Evolutionary conservation across 2,329 filamentous ascomycete species (phyloP).

Genomic region (Phaeomoniella chlamydospora): DNA sequence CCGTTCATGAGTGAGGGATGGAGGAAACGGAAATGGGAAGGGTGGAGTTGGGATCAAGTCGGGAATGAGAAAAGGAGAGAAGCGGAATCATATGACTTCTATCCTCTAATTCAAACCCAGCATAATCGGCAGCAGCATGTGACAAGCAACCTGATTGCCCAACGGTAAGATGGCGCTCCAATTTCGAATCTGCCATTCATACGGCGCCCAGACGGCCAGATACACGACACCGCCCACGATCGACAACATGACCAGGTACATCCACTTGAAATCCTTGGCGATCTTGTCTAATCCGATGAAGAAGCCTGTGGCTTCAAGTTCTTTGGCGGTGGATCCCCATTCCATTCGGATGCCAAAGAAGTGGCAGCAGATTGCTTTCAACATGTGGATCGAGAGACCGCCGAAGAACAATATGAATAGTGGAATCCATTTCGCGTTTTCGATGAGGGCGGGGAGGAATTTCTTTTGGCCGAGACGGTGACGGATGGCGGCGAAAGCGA

Average conservation of each 20-base stretch:
- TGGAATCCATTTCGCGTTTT: conserved; percentile 49
- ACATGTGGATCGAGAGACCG: conserved; percentile 54
- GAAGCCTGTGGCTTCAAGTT: conserved; percentile 67
- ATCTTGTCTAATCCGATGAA: conserved; percentile 73
- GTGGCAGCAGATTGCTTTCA: conserved; percentile 62
- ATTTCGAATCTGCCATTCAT: conserved; percentile 5
- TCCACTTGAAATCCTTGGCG: conserved; percentile 63
- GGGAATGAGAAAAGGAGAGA: no score
- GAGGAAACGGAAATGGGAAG: no score
- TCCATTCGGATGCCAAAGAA: conserved; percentile 77
- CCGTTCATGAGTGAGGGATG: no score
- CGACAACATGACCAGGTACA: conserved; percentile 26
- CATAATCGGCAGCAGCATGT: no score
- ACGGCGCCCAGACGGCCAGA: conserved; percentile 14
- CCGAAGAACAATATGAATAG: conserved; percentile 64
- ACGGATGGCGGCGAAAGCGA: conserved; percentile 49
- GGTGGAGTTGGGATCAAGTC: no score
- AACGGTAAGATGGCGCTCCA: not conserved
- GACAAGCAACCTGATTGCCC: no score
- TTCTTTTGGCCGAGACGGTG: conserved; percentile 43
- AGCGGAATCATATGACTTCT: no score
- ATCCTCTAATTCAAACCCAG: no score
- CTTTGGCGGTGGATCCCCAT: conserved; percentile 74
- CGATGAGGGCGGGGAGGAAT: conserved; percentile 34
- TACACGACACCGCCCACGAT: conserved; percentile 14